Evolutionary conservation across 305 asterid species (phyloP).

Genomic region (Salvia sclarea): DNA sequence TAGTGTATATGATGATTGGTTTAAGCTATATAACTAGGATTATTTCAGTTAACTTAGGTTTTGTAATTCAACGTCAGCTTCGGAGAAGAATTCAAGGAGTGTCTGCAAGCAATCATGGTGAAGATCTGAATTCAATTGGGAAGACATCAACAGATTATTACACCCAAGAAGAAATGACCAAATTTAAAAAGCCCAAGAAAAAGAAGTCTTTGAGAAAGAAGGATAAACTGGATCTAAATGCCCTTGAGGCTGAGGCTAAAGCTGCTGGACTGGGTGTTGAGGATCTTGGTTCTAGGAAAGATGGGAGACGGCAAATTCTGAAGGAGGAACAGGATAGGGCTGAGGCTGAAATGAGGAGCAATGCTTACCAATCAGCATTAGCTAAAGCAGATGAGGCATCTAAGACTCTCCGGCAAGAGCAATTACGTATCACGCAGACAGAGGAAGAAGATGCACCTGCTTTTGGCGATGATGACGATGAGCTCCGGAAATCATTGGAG

Average conservation of each 20-base stretch:
- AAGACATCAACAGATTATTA: slow-evolving; percentile 74
- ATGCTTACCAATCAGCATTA: slow-evolving; percentile 71
- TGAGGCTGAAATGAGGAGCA: slow-evolving; percentile 77
- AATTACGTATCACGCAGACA: slow-evolving; percentile 30
- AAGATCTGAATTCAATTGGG: slow-evolving; percentile 63
- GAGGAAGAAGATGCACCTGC: slow-evolving; percentile 67
- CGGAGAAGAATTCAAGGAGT: slow-evolving; percentile 81
- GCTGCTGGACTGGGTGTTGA: slow-evolving; percentile 81
- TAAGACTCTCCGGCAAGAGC: slow-evolving; percentile 73
- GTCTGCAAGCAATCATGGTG: slow-evolving; percentile 46
- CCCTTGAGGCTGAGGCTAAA: slow-evolving; percentile 91
- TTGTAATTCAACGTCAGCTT: slow-evolving; percentile 55
- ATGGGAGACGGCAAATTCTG: slow-evolving; percentile 60
- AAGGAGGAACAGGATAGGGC: slow-evolving; percentile 74
- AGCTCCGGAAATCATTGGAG: slow-evolving; percentile 80
- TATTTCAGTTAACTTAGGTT: slow-evolving; percentile 26
- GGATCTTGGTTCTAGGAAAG: slow-evolving; percentile 86
- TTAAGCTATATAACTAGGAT: slow-evolving; percentile 24
- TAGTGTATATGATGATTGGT: slow-evolving; percentile 26
- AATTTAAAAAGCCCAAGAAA: slow-evolving; percentile 90
- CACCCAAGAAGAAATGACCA: slow-evolving; percentile 83
- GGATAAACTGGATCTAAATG: slow-evolving; percentile 76
- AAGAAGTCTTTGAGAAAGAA: slow-evolving; percentile 88
- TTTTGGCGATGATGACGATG: slow-evolving; percentile 88
- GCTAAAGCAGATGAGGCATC: slow-evolving; percentile 92